Evolutionary conservation across 257 asterid species (phyloP).

Genomic region (Solanum virginianum): DNA sequence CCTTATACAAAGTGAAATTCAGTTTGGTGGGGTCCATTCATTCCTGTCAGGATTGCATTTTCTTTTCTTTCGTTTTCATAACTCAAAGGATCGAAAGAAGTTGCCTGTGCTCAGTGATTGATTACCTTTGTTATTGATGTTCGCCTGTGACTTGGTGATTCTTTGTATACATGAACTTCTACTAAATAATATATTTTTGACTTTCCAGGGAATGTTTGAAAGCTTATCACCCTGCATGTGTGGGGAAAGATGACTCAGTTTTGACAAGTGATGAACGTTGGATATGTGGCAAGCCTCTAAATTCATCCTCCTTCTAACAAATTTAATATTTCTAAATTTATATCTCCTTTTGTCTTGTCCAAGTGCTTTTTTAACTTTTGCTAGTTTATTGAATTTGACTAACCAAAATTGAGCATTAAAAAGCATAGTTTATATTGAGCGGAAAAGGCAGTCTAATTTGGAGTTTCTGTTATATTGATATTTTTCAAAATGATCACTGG

Average conservation of each 20-base stretch:
- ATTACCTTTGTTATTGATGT: background rate
- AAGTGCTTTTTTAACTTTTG: background rate
- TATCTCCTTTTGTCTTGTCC: background rate
- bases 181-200: background rate
- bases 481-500: background rate
- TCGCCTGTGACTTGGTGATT: background rate
- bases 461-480: background rate
- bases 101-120: background rate
- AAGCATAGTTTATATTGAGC: background rate
- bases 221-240: slow-evolving; percentile 59
- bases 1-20: background rate
- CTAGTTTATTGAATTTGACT: background rate
- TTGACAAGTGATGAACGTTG: slow-evolving; percentile 24
- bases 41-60: background rate
- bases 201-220: slow-evolving; percentile 64
- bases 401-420: background rate
- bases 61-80: background rate
- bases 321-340: background rate
- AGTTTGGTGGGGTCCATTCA: background rate
- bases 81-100: background rate
- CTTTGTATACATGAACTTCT: background rate
- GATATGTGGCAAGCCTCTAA: slow-evolving; percentile 50
- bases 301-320: background rate
- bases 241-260: slow-evolving; percentile 36
- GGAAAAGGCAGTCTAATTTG: background rate